These are phyloP conservation scores for Blastocystis sp. DNA, from an alignment of 352 stramenopile species.

Conservation along the genomic window DNA sequence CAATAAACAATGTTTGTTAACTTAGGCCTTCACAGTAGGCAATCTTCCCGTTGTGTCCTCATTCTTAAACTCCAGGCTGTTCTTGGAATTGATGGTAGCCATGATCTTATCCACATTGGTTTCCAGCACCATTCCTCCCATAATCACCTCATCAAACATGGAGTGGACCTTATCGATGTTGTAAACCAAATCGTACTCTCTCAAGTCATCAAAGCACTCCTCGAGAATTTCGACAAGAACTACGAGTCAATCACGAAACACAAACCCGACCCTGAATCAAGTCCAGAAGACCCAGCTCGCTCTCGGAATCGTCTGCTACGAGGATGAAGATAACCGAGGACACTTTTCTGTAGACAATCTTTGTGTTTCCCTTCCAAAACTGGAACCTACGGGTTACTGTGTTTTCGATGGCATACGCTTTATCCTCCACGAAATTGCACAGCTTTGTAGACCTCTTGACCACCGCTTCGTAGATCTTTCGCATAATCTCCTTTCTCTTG, in stretches of 20 bases:
- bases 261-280: conserved; percentile 15
- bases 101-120: conserved; percentile 66
- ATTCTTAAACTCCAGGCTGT: conserved; percentile 49
- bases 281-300: conserved; percentile 50
- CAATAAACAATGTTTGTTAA: conserved; percentile 21
- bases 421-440: conserved; percentile 64
- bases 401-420: background rate
- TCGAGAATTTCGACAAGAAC: conserved; percentile 52
- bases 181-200: conserved; percentile 61
- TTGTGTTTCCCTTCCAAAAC: conserved; percentile 47
- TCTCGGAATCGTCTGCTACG: conserved; percentile 55
- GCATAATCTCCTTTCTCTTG: conserved; percentile 60
- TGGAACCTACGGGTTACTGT: conserved; percentile 12
- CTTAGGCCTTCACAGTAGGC: conserved; percentile 26
- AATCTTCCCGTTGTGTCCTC: conserved; percentile 50
- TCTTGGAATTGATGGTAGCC: conserved; percentile 65
- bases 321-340: conserved; percentile 43
- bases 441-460: conserved; percentile 47
- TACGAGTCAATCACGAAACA: background rate
- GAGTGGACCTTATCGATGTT: conserved; percentile 62
- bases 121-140: conserved; percentile 61
- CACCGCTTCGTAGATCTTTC: conserved; percentile 54
- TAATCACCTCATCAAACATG: conserved; percentile 65
- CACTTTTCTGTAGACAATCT: conserved; percentile 55
- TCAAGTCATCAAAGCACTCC: conserved; percentile 44